Percentiles rank a stretch among this genome's conserved stretches.
These are phyloP conservation scores for Casuarina glauca DNA, from an alignment of 306 rosid genomes.

Conservation along the genomic window DNA sequence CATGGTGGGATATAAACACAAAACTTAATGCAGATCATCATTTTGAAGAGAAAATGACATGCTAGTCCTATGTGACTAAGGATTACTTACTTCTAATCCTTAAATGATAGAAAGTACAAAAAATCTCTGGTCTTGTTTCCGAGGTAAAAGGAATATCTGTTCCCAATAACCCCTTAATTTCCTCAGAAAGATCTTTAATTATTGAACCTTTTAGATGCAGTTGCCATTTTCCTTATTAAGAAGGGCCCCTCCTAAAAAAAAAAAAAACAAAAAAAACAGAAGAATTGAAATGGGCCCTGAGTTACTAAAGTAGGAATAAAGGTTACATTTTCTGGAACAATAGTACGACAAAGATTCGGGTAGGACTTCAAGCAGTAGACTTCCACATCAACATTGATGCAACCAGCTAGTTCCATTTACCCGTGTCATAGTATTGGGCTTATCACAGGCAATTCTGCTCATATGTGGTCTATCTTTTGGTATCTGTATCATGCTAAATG, in stretches of 20 bases:
- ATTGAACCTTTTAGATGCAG: not conserved
- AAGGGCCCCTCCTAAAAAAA: not conserved
- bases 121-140: not conserved
- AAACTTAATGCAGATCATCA: not conserved
- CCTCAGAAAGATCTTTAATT: not conserved
- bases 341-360: not conserved
- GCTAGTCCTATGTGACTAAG: not conserved
- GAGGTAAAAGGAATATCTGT: not conserved
- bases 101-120: not conserved
- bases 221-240: not conserved
- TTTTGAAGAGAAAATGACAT: not conserved
- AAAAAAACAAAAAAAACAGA: not conserved
- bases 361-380: not conserved
- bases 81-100: not conserved
- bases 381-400: not conserved
- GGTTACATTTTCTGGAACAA: not conserved
- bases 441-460: not conserved
- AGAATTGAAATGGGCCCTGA: not conserved
- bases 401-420: not conserved
- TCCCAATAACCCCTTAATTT: not conserved
- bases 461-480: not conserved
- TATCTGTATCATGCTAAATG: slow-evolving; percentile 10
- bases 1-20: not conserved
- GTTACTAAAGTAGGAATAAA: not conserved
- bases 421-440: not conserved